Conservation (phyloP, 2,329 filamentous ascomycete genomes). For the Torrubiellomyces zombiae region DNA sequence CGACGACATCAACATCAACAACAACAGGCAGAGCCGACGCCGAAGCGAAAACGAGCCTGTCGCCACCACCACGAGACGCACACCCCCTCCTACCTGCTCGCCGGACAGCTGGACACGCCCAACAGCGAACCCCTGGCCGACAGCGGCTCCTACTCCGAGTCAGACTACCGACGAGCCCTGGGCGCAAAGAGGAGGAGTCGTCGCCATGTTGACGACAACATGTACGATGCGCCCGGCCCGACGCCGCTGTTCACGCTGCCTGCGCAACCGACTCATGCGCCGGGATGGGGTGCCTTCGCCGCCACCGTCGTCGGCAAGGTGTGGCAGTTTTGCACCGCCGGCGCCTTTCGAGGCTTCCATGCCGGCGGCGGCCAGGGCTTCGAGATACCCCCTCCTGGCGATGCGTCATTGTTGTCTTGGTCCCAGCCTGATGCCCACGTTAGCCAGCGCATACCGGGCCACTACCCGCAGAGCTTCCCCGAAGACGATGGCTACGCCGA, state of each 20-base stretch:
- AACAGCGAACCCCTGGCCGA: constrained; percentile 27
- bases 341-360: constrained; percentile 68
- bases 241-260: constrained; percentile 17
- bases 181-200: constrained; percentile 27
- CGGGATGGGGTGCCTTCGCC: constrained; percentile 40
- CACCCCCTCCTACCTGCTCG: constrained; percentile 26
- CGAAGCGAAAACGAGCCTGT: constrained; percentile 28
- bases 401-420: too few relatives aligned
- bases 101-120: constrained; percentile 36
- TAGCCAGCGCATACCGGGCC: constrained; percentile 11
- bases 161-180: constrained; percentile 35
- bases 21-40: constrained; percentile 8
- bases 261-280: constrained; percentile 12
- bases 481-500: constrained; percentile 11
- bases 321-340: constrained; percentile 65
- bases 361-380: constrained; percentile 69
- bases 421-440: constrained; percentile 11
- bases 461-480: too few relatives aligned
- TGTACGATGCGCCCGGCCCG: constrained; percentile 12
- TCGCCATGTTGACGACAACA: constrained; percentile 19
- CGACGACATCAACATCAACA: too few relatives aligned
- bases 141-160: constrained; percentile 39
- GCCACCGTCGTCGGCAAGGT: constrained; percentile 58
- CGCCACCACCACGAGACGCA: constrained; percentile 3
- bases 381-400: constrained; percentile 29